Evolutionary conservation across 2,329 filamentous ascomycete genomes (phyloP).

Genomic region (Macrophomina tecta): DNA sequence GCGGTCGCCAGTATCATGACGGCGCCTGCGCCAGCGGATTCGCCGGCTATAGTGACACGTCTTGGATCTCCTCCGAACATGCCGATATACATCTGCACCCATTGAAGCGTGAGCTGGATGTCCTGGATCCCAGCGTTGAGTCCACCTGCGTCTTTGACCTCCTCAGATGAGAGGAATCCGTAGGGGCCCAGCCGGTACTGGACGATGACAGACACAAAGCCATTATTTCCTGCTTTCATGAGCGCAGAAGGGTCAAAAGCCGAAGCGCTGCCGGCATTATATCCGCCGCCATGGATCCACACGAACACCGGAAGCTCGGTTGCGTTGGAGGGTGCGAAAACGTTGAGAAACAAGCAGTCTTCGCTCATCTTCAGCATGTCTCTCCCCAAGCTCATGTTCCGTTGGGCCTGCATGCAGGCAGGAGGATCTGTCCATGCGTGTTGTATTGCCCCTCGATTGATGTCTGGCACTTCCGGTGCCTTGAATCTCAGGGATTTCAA

Average conservation of each 20-base stretch:
- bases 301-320: conserved; percentile 47
- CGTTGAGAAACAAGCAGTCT: conserved; percentile 47
- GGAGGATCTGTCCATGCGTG: not conserved
- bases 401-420: not conserved
- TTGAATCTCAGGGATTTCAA: not conserved
- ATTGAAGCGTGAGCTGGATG: conserved; percentile 57
- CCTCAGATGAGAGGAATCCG: conserved; percentile 66
- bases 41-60: conserved; percentile 44
- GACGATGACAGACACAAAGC: conserved; percentile 58
- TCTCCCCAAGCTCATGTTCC: not conserved
- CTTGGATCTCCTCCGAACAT: conserved; percentile 50
- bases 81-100: conserved; percentile 59
- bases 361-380: conserved; percentile 32
- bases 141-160: conserved; percentile 53
- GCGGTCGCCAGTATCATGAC: conserved; percentile 48
- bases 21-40: conserved; percentile 47
- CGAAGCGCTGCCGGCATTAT: not conserved
- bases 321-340: conserved; percentile 44
- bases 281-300: conserved; percentile 47
- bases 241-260: not conserved
- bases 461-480: not conserved
- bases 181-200: conserved; percentile 65
- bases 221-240: conserved; percentile 58
- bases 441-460: not conserved
- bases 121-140: conserved; percentile 53